Base-by-base conservation (phyloP, 495 filamentous ascomycete genomes). In the Copromyces sp. region DNA sequence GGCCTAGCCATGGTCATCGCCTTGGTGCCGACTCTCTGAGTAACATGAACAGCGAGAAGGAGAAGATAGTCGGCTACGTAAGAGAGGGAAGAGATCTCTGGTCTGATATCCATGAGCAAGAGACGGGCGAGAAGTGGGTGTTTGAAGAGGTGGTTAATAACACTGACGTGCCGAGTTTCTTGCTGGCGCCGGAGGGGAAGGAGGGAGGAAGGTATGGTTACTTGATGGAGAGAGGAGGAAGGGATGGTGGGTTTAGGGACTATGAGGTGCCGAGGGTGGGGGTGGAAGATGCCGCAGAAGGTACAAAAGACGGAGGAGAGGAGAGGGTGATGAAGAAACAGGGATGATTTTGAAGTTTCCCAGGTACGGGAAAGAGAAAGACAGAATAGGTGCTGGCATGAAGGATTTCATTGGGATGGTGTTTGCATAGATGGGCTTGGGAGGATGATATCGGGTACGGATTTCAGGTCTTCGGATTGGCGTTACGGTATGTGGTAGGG, bases 51-150 rank as follows among this genome's bases (percentile, higher is more conserved):
- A 81, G 1, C 24, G 82, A 87, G 17, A 75, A 70, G 39, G 69
- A 77, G 68, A 76, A 81, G 40, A 83, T 89, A 17, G 82, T 83
- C 5, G 80, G 85, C 32, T 73, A 81, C 14, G 84, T 89, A 24
- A 75, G 87, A 37, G 74, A 78, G 24, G 87, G 87, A 0, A 75
- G 77, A 44, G 87, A 89, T 72, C 72, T 87, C 1, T 89, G 86
- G 83, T 85, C 86, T 32, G 4, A 61, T 35, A 0, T 61, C 2
- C 53, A 61, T 2, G 53, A 35, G 53, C 24, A 12, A 1, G 12
- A 61, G 29, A 24, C 4, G 12, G 78, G 87, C 12, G 73, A 79
- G 32, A 77, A 72, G 1, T 78, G 88, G 77, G 41, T 77, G 6
- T 89, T 83, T 73, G 84, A 86, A 8, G 77, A 82, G 39, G 74